Evolutionary conservation across 768 basidiomycete species (phyloP), one percentile per base, ranked within the genome.

Genomic region (Podaxis sp.): DNA sequence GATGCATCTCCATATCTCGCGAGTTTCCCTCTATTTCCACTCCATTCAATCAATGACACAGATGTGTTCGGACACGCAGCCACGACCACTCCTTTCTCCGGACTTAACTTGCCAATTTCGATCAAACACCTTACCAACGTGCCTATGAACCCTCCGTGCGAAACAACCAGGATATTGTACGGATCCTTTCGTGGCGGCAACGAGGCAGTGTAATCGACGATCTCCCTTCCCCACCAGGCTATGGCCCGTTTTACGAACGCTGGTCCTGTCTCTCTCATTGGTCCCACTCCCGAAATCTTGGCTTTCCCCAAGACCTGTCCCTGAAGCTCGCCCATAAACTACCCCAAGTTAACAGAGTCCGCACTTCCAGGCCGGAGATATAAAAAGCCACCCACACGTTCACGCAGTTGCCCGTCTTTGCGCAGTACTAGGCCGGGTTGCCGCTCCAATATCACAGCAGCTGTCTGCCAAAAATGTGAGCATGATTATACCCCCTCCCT

Each of bases 111-210:
- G 36, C 77, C 68, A 47, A 75, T 77, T 21, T 73, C 71, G n/a
- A 81, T 64, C 66, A 90, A 67, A 42, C 68, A 72, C 18, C 74
- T 74, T 60, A 88, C 73, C 57, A 91, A 75, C 28, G 76, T 74
- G 18, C 73, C 71, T 61, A 91, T 89, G 65, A 82, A 78, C 0
- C 82, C 88, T 1, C 88, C 88, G 59, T 93, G 90, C 44, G 85
- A 82, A 61, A 84, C 81, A 11, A 86, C 79, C 32, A 93, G 76
- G 48, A 90, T 75, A 60, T 79, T 71, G 55, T 71, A 68, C 37
- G 78, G 70, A 18, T 65, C 63, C n/a, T 48, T 18, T 54, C 52
- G 44, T 3, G 35, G 21, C 21, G 44, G 32, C 57, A 61, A 37
- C 62, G 63, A 35, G 64, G 59, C 37, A 69, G 63, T 55, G 57